phyloP scores from a whole-genome alignment of 2,329 filamentous ascomycete species.

The Pseudogymnoascus sp. region DNA sequence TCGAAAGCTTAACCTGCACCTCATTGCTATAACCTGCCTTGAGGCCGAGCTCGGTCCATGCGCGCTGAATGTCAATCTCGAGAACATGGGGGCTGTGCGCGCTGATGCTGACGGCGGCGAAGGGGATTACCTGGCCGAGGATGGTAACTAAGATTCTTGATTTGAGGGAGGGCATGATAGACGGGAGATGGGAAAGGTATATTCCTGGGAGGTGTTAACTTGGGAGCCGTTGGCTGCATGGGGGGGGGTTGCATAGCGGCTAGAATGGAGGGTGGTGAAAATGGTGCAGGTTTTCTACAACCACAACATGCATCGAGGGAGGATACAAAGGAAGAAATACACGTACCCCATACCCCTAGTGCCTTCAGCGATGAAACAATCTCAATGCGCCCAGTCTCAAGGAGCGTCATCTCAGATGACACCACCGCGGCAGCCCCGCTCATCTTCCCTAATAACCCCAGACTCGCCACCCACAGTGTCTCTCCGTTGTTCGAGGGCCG shows the following conservation, averaged over 20 bases:
- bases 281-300: not conserved
- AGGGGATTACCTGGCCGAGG: slow-evolving; percentile 59
- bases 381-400: slow-evolving; percentile 51
- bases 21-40: slow-evolving; percentile 73
- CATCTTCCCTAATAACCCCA: slow-evolving; percentile 84
- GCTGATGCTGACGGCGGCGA: slow-evolving; percentile 53
- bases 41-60: slow-evolving; percentile 68
- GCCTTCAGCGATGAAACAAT: slow-evolving; percentile 69
- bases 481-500: slow-evolving; percentile 27
- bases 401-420: slow-evolving; percentile 48
- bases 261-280: not conserved
- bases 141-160: slow-evolving; percentile 67
- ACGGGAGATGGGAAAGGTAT: slow-evolving; percentile 62
- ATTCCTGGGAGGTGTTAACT: slow-evolving; percentile 44
- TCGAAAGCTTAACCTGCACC: slow-evolving; percentile 46
- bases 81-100: slow-evolving; percentile 50
- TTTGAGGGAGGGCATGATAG: slow-evolving; percentile 42
- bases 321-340: not conserved
- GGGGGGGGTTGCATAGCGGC: not conserved
- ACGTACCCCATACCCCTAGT: slow-evolving; percentile 60
- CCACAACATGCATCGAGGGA: not conserved
- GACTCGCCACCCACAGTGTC: slow-evolving; percentile 50
- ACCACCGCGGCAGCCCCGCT: slow-evolving; percentile 73
- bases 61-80: slow-evolving; percentile 65
- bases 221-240: not conserved